Conservation (phyloP, 768 basidiomycete species). For the Collybia sordida region DNA sequence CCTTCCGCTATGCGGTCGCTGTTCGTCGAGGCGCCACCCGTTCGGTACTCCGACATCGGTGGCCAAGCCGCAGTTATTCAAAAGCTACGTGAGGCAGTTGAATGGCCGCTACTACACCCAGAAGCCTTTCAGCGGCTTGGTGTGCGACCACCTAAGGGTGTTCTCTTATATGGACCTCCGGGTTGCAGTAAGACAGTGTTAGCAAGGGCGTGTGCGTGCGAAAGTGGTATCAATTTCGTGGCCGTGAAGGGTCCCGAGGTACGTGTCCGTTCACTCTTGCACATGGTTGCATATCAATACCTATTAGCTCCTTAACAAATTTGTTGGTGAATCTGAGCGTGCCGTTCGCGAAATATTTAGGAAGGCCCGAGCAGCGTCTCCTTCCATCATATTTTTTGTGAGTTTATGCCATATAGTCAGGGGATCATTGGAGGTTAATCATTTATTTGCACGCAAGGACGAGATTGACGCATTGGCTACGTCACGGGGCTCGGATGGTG, state of each 20-base stretch:
- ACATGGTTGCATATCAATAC: slow-evolving; percentile 6
- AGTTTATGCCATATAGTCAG: slow-evolving; percentile 24
- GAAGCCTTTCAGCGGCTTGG: slow-evolving; percentile 87
- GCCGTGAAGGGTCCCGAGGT: slow-evolving; percentile 98
- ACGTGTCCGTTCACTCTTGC: slow-evolving; percentile 17
- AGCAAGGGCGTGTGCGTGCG: slow-evolving; percentile 88
- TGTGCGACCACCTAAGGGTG: slow-evolving; percentile 84
- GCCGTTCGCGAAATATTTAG: slow-evolving; percentile 94
- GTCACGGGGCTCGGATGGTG: slow-evolving; percentile 62
- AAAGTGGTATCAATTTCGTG: slow-evolving; percentile 94
- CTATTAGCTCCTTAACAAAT: slow-evolving; percentile 89
- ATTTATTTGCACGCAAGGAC: slow-evolving; percentile 54
- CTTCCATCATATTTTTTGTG: slow-evolving; percentile 96
- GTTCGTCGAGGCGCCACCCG: slow-evolving; percentile 81
- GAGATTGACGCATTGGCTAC: slow-evolving; percentile 94
- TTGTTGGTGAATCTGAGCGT: slow-evolving; percentile 95
- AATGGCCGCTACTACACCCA: slow-evolving; percentile 91
- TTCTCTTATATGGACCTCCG: slow-evolving; percentile 92
- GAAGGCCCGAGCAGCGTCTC: slow-evolving; percentile 91
- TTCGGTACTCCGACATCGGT: slow-evolving; percentile 87
- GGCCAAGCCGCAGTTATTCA: slow-evolving; percentile 82
- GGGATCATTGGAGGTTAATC: neutral
- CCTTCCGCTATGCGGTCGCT: slow-evolving; percentile 95
- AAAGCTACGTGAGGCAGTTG: slow-evolving; percentile 86
- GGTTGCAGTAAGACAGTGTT: slow-evolving; percentile 97